Conservation (phyloP, 352 stramenopile genomes). For the Aphanomyces stellatus region DNA sequence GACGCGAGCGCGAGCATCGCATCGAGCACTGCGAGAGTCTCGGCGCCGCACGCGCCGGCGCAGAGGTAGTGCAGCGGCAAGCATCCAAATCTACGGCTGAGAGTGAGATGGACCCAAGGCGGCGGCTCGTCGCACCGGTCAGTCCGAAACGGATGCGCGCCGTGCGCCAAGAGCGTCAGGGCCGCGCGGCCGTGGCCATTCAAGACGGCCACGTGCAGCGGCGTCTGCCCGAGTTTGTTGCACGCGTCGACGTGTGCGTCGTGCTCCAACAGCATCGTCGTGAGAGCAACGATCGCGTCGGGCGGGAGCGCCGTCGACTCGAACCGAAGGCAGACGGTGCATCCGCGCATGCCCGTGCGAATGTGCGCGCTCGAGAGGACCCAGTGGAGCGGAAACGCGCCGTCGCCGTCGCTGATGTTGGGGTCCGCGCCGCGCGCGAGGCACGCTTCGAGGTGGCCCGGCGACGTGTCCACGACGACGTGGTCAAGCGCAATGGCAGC, state of each 20-base stretch:
- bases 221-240: conserved; percentile 53
- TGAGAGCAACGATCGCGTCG: conserved; percentile 19
- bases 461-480: conserved; percentile 32
- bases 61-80: conserved; percentile 62
- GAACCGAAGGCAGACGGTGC: conserved; percentile 53
- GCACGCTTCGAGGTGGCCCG: conserved; percentile 27
- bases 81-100: conserved; percentile 28
- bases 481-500: conserved; percentile 1
- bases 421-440: conserved; percentile 37
- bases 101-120: conserved; percentile 17
- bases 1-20: conserved; percentile 26
- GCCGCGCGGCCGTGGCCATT: conserved; percentile 41
- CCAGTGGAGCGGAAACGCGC: conserved; percentile 56
- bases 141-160: conserved; percentile 7
- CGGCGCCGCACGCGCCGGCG: conserved; percentile 37
- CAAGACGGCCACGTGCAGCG: conserved; percentile 55
- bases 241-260: conserved; percentile 41
- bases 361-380: conserved; percentile 45
- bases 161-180: conserved; percentile 25
- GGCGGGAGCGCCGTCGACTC: conserved; percentile 30
- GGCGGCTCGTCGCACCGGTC: neutral
- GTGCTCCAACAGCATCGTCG: conserved; percentile 29
- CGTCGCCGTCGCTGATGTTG: conserved; percentile 48
- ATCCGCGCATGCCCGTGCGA: conserved; percentile 38
- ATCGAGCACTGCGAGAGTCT: conserved; percentile 28